These are phyloP conservation scores for Plasmodium sp. DNA, from an alignment of 169 alveolate genomes.

Conservation along the genomic window DNA sequence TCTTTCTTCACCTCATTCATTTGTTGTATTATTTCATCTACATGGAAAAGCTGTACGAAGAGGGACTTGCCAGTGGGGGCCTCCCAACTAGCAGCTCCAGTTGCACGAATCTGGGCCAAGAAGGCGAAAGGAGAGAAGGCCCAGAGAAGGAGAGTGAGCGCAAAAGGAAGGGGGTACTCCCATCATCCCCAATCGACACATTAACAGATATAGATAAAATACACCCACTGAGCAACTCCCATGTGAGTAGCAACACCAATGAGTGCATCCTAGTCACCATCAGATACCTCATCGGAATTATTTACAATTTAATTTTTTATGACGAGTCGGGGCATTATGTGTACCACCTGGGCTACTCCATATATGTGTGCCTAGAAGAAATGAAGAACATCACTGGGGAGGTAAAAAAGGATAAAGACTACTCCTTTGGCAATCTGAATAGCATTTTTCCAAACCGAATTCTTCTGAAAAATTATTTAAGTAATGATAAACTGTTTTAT, in stretches of 20 bases:
- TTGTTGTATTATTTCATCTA: slow-evolving; percentile 53
- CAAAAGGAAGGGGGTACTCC: too few species aligned
- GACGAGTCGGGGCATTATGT: slow-evolving; percentile 58
- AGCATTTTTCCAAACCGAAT: neutral
- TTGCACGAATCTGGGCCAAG: neutral
- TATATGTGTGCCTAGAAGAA: slow-evolving; percentile 72
- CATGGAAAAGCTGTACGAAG: slow-evolving; percentile 53
- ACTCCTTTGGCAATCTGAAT: slow-evolving; percentile 53
- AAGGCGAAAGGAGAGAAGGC: neutral
- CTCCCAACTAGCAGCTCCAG: neutral
- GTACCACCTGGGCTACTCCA: slow-evolving; percentile 65
- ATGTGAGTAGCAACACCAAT: neutral
- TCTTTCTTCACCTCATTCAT: slow-evolving; percentile 40
- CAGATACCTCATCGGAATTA: slow-evolving; percentile 31
- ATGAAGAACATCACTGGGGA: slow-evolving; percentile 64
- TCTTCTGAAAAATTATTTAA: slow-evolving; percentile 34
- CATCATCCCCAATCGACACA: neutral
- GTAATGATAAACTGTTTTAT: slow-evolving; percentile 56
- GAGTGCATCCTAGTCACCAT: slow-evolving; percentile 58
- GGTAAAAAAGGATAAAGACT: slow-evolving; percentile 66
- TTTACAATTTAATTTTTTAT: slow-evolving; percentile 63
- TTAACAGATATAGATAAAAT: neutral
- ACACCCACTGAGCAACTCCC: neutral
- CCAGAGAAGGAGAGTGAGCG: neutral
- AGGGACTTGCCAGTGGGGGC: neutral